Evolutionary conservation across 139 green algal genomes (phyloP).

Genomic region (Chlamydomonas schloesseri): DNA sequence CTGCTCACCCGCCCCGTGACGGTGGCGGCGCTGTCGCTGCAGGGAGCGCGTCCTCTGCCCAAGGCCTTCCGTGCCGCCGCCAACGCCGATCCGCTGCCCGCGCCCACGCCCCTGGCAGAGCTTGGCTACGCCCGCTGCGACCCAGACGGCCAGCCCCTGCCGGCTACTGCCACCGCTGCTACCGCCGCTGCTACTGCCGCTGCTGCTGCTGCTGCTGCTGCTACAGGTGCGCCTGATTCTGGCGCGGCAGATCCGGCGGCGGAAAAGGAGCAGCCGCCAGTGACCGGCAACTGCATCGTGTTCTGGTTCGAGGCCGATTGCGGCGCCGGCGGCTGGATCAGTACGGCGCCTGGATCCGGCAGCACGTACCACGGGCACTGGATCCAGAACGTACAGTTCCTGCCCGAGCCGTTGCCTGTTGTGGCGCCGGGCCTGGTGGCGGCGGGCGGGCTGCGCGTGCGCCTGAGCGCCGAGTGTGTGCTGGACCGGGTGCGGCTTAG

Average conservation of each 20-base stretch:
- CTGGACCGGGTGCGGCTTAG: constrained; percentile 13
- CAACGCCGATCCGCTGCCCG: neutral
- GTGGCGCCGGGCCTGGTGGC: neutral
- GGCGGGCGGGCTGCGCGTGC: neutral
- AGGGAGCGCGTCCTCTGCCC: neutral
- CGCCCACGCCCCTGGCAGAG: neutral
- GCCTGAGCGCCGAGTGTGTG: constrained; percentile 16
- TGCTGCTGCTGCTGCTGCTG: neutral
- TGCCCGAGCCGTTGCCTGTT: constrained; percentile 21
- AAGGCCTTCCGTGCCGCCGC: constrained; percentile 4
- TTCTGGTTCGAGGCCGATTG: constrained; percentile 61
- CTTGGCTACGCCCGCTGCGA: constrained; percentile 5
- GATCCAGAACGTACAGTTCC: constrained; percentile 49
- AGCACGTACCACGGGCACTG: constrained; percentile 52
- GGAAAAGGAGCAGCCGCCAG: neutral
- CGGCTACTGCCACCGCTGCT: neutral
- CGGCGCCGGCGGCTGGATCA: constrained; percentile 40
- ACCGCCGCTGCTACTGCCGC: neutral
- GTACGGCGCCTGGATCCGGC: constrained; percentile 31
- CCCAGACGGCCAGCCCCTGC: neutral
- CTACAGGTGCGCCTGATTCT: neutral
- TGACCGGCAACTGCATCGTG: constrained; percentile 23
- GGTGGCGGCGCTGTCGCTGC: neutral
- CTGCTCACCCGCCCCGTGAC: neutral
- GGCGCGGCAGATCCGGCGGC: neutral